phyloP scores from a whole-genome alignment of 208 protist genomes.

The Wallacemonas sp. region DNA sequence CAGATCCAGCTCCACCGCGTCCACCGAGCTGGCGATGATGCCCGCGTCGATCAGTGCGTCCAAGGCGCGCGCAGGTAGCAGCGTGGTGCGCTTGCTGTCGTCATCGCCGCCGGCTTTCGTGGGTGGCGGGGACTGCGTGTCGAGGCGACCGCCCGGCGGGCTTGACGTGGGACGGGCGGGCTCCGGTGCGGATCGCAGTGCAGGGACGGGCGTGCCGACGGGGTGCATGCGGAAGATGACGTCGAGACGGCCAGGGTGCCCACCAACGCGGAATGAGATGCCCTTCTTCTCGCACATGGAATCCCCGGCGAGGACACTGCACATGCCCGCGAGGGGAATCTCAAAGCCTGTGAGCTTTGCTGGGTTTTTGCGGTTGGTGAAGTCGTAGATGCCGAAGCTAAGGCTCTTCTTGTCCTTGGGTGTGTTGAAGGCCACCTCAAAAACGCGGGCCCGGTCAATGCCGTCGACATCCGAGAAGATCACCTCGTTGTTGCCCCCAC shows the following conservation, averaged over 20 bases:
- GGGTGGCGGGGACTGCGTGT: not conserved
- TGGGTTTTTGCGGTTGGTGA: constrained; percentile 73
- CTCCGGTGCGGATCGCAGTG: constrained; percentile 22
- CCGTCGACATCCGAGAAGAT: constrained; percentile 58
- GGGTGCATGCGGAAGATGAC: constrained; percentile 89
- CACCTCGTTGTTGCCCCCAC: constrained; percentile 60
- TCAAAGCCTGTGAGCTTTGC: constrained; percentile 85
- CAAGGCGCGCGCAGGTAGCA: constrained; percentile 54
- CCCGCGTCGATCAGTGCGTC: constrained; percentile 60
- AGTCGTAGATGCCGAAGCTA: constrained; percentile 80
- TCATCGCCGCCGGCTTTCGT: not conserved
- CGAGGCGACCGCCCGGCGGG: not conserved
- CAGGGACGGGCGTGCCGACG: constrained; percentile 52
- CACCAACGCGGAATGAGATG: constrained; percentile 78
- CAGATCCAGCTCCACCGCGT: constrained; percentile 68
- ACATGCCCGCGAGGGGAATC: constrained; percentile 84
- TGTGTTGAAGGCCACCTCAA: constrained; percentile 75
- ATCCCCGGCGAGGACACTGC: constrained; percentile 81
- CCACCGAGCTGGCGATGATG: constrained; percentile 43
- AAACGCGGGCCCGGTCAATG: constrained; percentile 38
- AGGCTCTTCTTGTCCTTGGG: constrained; percentile 78
- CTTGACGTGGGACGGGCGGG: not conserved
- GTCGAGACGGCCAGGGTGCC: constrained; percentile 68
- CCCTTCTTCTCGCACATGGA: constrained; percentile 86
- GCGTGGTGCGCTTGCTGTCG: constrained; percentile 19